Conservation (phyloP, 2,329 filamentous ascomycete species). For the Epichloe bromicola region DNA sequence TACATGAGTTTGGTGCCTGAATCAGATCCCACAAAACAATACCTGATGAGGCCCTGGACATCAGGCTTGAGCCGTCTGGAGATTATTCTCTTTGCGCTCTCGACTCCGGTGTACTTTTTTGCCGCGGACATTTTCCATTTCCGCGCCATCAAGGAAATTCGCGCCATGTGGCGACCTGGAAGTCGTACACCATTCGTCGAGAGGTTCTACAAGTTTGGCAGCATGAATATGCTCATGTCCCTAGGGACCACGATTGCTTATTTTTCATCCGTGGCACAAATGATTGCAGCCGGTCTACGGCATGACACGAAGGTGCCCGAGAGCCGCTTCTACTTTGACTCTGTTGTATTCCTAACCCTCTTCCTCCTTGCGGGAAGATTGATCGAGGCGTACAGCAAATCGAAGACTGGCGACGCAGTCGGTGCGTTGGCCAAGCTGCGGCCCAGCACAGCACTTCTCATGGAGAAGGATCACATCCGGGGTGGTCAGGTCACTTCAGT, state of each 20-base stretch:
- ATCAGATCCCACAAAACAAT: constrained; percentile 43
- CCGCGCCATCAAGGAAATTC: constrained; percentile 66
- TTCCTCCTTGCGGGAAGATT: constrained; percentile 67
- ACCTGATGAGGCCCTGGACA: constrained; percentile 57
- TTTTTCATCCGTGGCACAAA: constrained; percentile 64
- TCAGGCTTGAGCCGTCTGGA: constrained; percentile 64
- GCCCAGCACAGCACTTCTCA: constrained; percentile 61
- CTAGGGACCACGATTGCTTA: constrained; percentile 83
- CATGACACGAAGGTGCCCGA: constrained; percentile 24
- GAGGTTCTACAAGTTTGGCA: constrained; percentile 84
- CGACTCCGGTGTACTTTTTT: constrained; percentile 82
- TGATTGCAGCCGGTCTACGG: constrained; percentile 49
- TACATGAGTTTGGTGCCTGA: constrained; percentile 71
- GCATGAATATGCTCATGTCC: constrained; percentile 91
- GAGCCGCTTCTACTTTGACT: constrained; percentile 69
- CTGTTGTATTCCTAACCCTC: constrained; percentile 80
- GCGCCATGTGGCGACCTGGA: constrained; percentile 60
- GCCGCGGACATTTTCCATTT: constrained; percentile 76
- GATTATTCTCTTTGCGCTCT: constrained; percentile 67
- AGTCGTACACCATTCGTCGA: constrained; percentile 61
- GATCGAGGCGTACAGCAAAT: constrained; percentile 83
- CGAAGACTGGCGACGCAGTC: constrained; percentile 77
- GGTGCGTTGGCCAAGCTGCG: constrained; percentile 65
- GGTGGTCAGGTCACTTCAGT: constrained; percentile 23
- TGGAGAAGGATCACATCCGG: constrained; percentile 31